Conservation (phyloP, 352 stramenopile species). For the Elongisporangium prolatum region DNA sequence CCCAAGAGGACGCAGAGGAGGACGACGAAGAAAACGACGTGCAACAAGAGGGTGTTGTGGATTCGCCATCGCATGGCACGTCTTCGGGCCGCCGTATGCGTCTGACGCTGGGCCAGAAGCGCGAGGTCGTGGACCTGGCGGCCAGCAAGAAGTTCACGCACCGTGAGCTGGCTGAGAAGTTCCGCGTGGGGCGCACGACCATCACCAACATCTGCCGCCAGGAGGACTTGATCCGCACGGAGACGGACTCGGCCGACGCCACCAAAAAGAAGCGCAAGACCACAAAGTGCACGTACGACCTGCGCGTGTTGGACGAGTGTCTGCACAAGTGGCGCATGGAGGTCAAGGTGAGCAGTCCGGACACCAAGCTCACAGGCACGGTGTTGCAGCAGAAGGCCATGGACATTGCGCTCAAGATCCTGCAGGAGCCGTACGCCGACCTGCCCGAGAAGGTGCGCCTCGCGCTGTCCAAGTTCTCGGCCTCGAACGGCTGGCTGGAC, state of each 20-base stretch:
- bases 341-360: conserved; percentile 69
- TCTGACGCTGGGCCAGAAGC: conserved; percentile 79
- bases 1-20: conserved; percentile 9
- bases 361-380: conserved; percentile 76
- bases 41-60: not conserved
- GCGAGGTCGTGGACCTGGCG: conserved; percentile 79
- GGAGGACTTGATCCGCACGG: conserved; percentile 72
- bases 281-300: conserved; percentile 80
- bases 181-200: conserved; percentile 71
- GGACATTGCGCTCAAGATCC: conserved; percentile 73
- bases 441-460: conserved; percentile 70
- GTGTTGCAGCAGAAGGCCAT: conserved; percentile 83
- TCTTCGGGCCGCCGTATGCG: conserved; percentile 46
- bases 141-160: conserved; percentile 86
- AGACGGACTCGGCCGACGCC: conserved; percentile 83
- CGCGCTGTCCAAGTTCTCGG: conserved; percentile 71
- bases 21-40: not conserved
- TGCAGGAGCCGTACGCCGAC: conserved; percentile 61
- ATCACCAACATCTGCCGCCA: conserved; percentile 87
- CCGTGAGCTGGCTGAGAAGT: conserved; percentile 78
- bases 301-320: conserved; percentile 76
- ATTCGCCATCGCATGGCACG: not conserved
- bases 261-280: conserved; percentile 86
- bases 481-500: conserved; percentile 83
- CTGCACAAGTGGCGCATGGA: conserved; percentile 88